Evolutionary conservation across 192 early-diverging fungal species (phyloP).

Genomic region (Backusella mclennaniae): DNA sequence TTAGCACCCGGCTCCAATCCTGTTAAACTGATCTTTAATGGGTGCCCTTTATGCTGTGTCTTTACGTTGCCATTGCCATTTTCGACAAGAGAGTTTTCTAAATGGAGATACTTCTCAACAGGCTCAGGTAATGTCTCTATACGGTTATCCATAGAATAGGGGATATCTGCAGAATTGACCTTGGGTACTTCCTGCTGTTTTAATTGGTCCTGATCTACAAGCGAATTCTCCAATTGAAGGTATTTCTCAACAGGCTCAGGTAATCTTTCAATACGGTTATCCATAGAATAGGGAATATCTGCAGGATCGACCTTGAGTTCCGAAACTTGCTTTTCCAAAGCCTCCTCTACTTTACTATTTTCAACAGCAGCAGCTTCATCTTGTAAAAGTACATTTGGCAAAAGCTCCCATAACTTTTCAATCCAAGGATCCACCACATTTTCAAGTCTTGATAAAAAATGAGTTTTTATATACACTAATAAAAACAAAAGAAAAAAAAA

Average conservation of each 20-base stretch:
- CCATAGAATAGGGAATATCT: not conserved
- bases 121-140: conserved; percentile 8
- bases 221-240: conserved; percentile 10
- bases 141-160: conserved; percentile 14
- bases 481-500: too few relatives aligned
- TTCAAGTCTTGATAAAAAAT: conserved; percentile 55
- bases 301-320: conserved; percentile 17
- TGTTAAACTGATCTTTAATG: conserved; percentile 45
- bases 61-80: not conserved
- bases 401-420: conserved; percentile 71
- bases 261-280: not conserved
- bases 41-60: conserved; percentile 11
- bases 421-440: conserved; percentile 92
- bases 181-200: not conserved
- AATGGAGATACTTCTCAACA: conserved; percentile 15
- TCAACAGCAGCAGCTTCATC: not conserved
- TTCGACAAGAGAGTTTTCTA: conserved; percentile 16
- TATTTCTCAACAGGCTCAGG: conserved; percentile 27
- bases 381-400: conserved; percentile 48
- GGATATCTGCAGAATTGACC: conserved; percentile 1
- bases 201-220: not conserved
- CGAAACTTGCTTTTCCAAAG: conserved; percentile 9
- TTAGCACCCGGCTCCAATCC: conserved; percentile 41
- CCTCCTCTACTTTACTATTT: not conserved
- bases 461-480: not conserved